A percentile compares a stretch with the other conserved stretches of the same genome.
These are phyloP conservation scores for Pseudogymnoascus sp. DNA, from an alignment of 2,329 filamentous ascomycete genomes.

Conservation along the genomic window DNA sequence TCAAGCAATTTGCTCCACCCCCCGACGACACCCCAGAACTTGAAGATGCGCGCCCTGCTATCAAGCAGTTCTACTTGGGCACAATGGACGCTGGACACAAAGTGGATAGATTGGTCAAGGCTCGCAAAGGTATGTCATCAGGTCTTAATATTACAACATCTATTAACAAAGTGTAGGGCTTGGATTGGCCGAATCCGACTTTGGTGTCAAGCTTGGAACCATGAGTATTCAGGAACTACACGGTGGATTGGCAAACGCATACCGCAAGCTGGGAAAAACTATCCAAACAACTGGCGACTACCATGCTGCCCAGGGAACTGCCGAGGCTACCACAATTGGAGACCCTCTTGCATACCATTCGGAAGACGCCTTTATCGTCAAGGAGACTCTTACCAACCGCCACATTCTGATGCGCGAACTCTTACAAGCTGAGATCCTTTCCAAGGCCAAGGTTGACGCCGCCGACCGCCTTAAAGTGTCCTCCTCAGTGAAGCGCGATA, in stretches of 20 bases:
- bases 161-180: conserved; percentile 56
- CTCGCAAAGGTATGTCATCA: conserved; percentile 64
- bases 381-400: conserved; percentile 94
- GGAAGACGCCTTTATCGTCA: conserved; percentile 92
- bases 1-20: conserved; percentile 97
- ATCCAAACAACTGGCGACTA: conserved; percentile 92
- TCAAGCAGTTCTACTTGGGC: conserved; percentile 92
- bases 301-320: conserved; percentile 92
- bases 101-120: conserved; percentile 88
- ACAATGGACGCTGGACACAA: conserved; percentile 98
- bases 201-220: conserved; percentile 79
- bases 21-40: conserved; percentile 96
- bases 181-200: conserved; percentile 84
- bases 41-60: conserved; percentile 77
- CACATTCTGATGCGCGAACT: conserved; percentile 94
- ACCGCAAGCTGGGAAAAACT: conserved; percentile 88
- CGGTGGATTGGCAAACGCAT: conserved; percentile 77
- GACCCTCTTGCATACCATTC: conserved; percentile 94
- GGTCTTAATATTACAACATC: conserved; percentile 12
- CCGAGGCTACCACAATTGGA: conserved; percentile 88
- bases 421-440: conserved; percentile 79
- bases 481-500: conserved; percentile 82
- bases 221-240: conserved; percentile 91
- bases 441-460: conserved; percentile 73
- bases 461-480: conserved; percentile 83